Evolutionary conservation across 768 basidiomycete genomes (phyloP), one percentile per base, ranked within the genome.

Genomic region (Leucosporidium yakuticum): DNA sequence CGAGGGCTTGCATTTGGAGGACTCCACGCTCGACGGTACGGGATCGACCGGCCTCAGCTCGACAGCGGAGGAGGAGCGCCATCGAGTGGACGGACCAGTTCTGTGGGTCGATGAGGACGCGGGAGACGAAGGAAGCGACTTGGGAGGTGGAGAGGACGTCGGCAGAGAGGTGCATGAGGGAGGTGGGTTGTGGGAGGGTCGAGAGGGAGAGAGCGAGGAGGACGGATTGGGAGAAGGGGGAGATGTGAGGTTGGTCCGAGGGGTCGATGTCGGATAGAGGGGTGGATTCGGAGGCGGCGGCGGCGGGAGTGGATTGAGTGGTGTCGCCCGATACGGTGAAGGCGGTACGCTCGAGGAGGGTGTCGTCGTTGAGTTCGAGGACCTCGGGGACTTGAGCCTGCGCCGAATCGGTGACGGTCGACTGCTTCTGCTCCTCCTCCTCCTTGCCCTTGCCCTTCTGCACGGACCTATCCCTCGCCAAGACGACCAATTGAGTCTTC

Each of bases 11-110:
- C 7, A 99, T 86, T 78, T 99, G 96, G 3, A 98, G 82, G 2
- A 88, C 86, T 4, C 92, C 86, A 31, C 96, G 86, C 77, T 99
- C 96, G 74, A 94, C 89, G 20, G 96, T 98, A 29, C 96, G 86
- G 1, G 90, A 90, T 53, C 96, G 85, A 23, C 84, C 82, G 1
- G 92, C 84, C 78, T 99, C 95, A 66, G 96, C 86, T 11, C 96
- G 85, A 15, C 95, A 89, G 34, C 96, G 88, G 32, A 97, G 85
- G 60, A 99, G 84, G 62, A 98, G 86, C 34, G 92, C 94, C 86
- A 94, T 95, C 48, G 94, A 95, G 80, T 98, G 91, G 36, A 98
- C 83, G 8, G 91, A 89, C 96, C 96, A 99, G 78, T 97, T 98
- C 64, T 83, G 81, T 2, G 93, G 91, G 76, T 97, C 91, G 2